These are phyloP conservation scores for Leishmania turanica DNA, from an alignment of 208 protist genomes.

Conservation along the genomic window DNA sequence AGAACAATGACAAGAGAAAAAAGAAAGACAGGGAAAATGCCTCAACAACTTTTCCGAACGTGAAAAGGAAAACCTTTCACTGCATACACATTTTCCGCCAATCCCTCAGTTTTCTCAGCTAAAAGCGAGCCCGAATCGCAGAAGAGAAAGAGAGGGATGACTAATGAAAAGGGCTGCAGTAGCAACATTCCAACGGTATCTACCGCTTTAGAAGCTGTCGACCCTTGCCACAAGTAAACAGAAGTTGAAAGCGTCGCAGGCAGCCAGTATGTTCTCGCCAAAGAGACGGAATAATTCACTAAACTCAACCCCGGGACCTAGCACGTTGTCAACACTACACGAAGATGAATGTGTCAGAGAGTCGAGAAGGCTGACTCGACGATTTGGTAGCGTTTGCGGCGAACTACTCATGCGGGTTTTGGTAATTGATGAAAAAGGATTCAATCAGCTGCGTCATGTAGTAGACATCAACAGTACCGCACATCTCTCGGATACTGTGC, in stretches of 20 bases:
- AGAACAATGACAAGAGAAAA: neutral
- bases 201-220: neutral
- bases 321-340: neutral
- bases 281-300: neutral
- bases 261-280: neutral
- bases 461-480: slow-evolving; percentile 91
- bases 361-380: neutral
- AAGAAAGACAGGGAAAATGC: neutral
- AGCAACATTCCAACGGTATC: neutral
- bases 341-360: neutral
- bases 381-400: neutral
- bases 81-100: neutral
- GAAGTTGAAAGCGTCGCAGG: neutral
- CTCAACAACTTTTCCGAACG: neutral
- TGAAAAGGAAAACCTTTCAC: neutral
- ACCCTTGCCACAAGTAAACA: neutral
- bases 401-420: slow-evolving; percentile 24
- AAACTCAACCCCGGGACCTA: neutral
- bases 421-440: slow-evolving; percentile 77
- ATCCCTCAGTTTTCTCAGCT: neutral
- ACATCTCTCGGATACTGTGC: slow-evolving; percentile 97
- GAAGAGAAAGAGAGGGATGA: neutral
- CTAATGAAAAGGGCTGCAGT: neutral
- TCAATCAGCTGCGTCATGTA: slow-evolving; percentile 87
- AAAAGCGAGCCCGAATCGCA: neutral